A percentile compares a stretch with the other conserved stretches of the same genome.
Evolutionary conservation across 768 basidiomycete species (phyloP).

Genomic region (Saitozyma sp.): DNA sequence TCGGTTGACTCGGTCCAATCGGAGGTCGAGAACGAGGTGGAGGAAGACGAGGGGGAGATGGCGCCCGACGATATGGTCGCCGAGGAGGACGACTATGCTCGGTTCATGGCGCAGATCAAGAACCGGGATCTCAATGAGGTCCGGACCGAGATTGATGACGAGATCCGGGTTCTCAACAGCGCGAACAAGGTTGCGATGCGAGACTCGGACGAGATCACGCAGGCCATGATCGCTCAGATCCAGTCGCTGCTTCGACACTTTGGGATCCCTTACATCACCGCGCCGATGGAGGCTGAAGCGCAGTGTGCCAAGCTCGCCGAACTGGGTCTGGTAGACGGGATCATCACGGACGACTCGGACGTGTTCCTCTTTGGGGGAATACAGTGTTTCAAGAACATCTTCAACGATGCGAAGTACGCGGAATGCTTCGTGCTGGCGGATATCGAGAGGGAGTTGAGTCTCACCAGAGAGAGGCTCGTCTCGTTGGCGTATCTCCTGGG

Average conservation of each 20-base stretch:
- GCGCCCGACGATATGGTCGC: constrained; percentile 58
- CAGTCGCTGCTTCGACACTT: constrained; percentile 88
- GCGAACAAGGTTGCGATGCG: constrained; percentile 86
- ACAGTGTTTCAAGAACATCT: constrained; percentile 99
- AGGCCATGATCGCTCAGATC: constrained; percentile 88
- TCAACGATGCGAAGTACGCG: constrained; percentile 98
- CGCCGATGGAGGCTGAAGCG: constrained; percentile 99
- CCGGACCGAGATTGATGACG: constrained; percentile 84
- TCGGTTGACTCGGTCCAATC: constrained; percentile 56
- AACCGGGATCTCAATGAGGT: constrained; percentile 79
- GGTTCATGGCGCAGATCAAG: constrained; percentile 86
- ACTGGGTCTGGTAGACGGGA: constrained; percentile 86
- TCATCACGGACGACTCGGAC: constrained; percentile 98
- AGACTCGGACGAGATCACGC: constrained; percentile 91
- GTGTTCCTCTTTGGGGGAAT: constrained; percentile 95
- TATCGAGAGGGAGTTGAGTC: constrained; percentile 78
- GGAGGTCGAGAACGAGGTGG: constrained; percentile 61
- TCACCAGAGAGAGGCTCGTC: constrained; percentile 81
- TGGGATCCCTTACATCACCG: constrained; percentile 96
- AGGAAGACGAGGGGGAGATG: constrained; percentile 77
- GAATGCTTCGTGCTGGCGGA: constrained; percentile 89
- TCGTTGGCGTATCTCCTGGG: constrained; percentile 90
- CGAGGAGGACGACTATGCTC: constrained; percentile 73
- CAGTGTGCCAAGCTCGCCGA: constrained; percentile 91
- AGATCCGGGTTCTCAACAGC: constrained; percentile 75